Evolutionary conservation across 176 grass and related monocot species (phyloP), one percentile per base, ranked within the genome.

Genomic region (Musa schizocarpa): DNA sequence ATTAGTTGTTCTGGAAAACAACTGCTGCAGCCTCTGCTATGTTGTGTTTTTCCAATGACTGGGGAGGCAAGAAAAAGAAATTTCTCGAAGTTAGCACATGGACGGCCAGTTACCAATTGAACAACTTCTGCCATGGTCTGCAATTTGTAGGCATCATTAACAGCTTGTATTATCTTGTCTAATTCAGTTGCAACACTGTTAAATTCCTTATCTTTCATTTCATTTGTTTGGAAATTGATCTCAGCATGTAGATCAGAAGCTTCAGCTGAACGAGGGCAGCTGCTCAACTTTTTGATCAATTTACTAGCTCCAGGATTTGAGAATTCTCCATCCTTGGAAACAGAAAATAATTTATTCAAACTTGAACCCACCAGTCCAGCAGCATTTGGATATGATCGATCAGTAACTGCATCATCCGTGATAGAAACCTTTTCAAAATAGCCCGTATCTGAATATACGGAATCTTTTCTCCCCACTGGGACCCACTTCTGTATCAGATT

Each of bases 51-150:
- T 8, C 79, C 9, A 72, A 92, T 17, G 86, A 82, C 53, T 79
- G 92, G 92, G 80, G 89, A 92, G 16, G 89, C 80, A 61, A 76
- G 82, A 50, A 43, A 58, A 77, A 89, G 71, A 76, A 96, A 89
- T 49, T 27, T 56, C 72, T 96, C 92, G 14, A 89, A 88, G 80
- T 86, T 81, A 43, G 87, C 87, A 80, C 89, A 34, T 29, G 76
- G 78, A 69, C 74, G 74, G 77, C 82, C 86, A 54, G 71, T 58
- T 63, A 56, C 50, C 73, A 65, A 51, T 43, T 83, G 84, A 75
- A 85, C 54, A 57, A 85, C 66, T 23, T 71, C 76, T 69, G 3
- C 70, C 61, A 66, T 78, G 34, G 34, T 43, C 29, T 85, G 70
- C 11, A 79, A 66, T 29, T 34, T 82, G 69, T 77, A 66, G 57